Base-by-base conservation (phyloP, 306 rosid species). In the Pyrus communis region DNA sequence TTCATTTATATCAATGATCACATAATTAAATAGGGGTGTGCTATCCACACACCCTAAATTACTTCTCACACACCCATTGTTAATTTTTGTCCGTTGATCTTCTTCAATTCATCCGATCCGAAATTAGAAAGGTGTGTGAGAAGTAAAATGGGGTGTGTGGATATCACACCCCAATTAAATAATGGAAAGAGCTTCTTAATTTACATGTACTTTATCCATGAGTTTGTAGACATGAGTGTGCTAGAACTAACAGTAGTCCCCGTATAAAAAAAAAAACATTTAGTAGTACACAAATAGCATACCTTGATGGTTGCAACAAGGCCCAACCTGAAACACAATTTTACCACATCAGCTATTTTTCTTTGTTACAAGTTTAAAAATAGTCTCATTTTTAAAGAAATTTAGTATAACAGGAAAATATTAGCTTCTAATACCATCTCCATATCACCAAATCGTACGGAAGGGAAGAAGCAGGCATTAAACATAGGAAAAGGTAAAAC, bases 301-400 rank as follows among this genome's bases (percentile, higher is more conserved):
- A 94, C 97, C 98, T 94, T 94, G 58, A 92, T 92, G 77, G 98
- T 94, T 23, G 96, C 93, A 80, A 92, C 97, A 42, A 95, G 99
- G 67, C 97, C 97, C 92, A 95, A 89, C 92, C 98, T 95, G 96
- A 81, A 87, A 90, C 73, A 80, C 33, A 68, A 86, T 61, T 64
- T 65, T 28, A 77, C 71, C 51, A 59, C 70, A 61, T 89, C 81
- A 89, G 88, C 67, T 64, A 52, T 61, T 15, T 23, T 19, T 28
- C 69, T 35, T 63, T 80, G 21, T 17, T 30, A 60, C 21, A 59
- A 70, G 46, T 40, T 73, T 9, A 42, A 31, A 80, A 64, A 57
- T 5, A 75, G 75, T 33, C 58, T 22, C 75, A 40, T 58, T 61
- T 22, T n/a, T 45, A 12, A 61, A 38, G 22, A 78, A 64, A 21